Conservation (phyloP, 2,329 filamentous ascomycete species). For the Lasiodiplodia gonubiensis region DNA sequence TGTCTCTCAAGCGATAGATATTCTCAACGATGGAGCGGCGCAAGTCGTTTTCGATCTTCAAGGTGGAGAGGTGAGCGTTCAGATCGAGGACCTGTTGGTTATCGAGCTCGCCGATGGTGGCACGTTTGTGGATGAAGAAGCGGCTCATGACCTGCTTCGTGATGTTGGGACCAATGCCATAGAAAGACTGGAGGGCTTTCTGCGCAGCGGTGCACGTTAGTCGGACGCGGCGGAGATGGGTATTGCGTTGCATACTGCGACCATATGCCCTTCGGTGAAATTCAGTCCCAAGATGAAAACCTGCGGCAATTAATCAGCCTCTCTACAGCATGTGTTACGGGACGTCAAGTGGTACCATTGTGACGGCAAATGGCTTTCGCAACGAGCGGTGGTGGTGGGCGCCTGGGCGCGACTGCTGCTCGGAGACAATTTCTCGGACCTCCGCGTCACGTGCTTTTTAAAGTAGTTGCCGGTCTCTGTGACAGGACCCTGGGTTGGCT, state of each 20-base stretch:
- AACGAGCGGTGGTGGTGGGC: neutral
- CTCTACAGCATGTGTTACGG: neutral
- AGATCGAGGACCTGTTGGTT: constrained; percentile 80
- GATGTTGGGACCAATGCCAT: constrained; percentile 75
- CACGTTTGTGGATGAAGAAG: constrained; percentile 83
- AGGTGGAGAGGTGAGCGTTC: constrained; percentile 81
- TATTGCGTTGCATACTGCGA: constrained; percentile 68
- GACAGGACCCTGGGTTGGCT: neutral
- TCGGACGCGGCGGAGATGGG: constrained; percentile 1
- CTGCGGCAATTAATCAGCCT: constrained; percentile 49
- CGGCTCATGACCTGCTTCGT: constrained; percentile 82
- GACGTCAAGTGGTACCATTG: neutral
- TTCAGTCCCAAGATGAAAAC: constrained; percentile 86
- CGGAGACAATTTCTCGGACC: constrained; percentile 16
- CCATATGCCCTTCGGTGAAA: constrained; percentile 81
- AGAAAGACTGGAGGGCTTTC: constrained; percentile 84
- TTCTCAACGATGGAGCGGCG: constrained; percentile 79
- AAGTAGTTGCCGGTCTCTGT: constrained; percentile 1
- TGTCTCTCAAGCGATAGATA: constrained; percentile 84
- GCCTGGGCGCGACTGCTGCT: neutral
- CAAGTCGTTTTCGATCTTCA: constrained; percentile 94
- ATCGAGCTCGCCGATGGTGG: constrained; percentile 75
- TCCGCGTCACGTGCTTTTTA: constrained; percentile 15
- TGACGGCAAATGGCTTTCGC: constrained; percentile 1
- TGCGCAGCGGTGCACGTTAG: constrained; percentile 35